Percentiles rank a stretch among this genome's conserved stretches.
Conservation (phyloP, 306 rosid species). For the Carpinus fangiana region DNA sequence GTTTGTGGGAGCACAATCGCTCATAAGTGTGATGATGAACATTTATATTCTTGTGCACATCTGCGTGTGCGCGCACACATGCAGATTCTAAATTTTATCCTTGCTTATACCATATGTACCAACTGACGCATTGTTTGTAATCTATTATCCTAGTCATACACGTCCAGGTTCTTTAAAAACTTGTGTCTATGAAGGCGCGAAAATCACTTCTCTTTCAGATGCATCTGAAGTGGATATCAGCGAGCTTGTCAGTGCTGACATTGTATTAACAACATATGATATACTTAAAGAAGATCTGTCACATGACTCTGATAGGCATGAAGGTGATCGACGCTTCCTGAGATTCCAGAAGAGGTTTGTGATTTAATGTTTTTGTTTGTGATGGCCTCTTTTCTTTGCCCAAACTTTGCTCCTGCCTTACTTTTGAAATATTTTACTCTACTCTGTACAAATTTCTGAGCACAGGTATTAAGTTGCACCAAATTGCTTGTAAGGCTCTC, state of each 20-base stretch:
- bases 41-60: neutral
- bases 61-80: neutral
- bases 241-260: conserved; percentile 74
- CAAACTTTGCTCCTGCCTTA: neutral
- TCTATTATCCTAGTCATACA: conserved; percentile 66
- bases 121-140: conserved; percentile 38
- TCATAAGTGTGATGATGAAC: neutral
- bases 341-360: conserved; percentile 90
- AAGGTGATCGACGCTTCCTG: conserved; percentile 83
- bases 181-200: conserved; percentile 78
- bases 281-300: conserved; percentile 90
- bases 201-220: conserved; percentile 62
- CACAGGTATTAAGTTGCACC: neutral
- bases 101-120: neutral
- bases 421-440: neutral
- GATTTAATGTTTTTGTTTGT: neutral
- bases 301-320: conserved; percentile 91
- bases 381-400: neutral
- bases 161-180: conserved; percentile 78
- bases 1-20: neutral
- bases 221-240: conserved; percentile 51
- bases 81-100: neutral
- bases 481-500: neutral
- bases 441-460: neutral
- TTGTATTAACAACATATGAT: conserved; percentile 88